Base-by-base conservation (phyloP, 2,329 filamentous ascomycete species). In the Westerdykella sp. region DNA sequence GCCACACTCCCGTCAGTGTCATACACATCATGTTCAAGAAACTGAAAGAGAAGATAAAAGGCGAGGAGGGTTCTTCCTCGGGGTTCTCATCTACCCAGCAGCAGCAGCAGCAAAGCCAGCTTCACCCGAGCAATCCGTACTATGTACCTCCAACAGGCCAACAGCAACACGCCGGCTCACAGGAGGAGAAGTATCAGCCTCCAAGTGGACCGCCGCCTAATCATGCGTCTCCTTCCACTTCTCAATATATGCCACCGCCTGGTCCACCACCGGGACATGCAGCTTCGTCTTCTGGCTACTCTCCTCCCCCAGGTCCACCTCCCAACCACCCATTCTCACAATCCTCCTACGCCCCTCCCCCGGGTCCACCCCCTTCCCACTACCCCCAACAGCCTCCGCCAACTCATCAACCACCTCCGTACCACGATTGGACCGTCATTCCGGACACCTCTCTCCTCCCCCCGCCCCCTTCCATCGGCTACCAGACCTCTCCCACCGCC, bases 381-480 rank as follows among this genome's bases (percentile, higher is more conserved):
- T 56, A 51, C 37, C 54, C 58, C 4, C 52, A 56, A 42, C 62
- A 61, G 42, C 66, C 59, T 11, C 62, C 63, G 18, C 61, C 63
- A 37, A 63, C 56, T 45, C 60, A 57, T 44, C 56, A 67, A 18
- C 77, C 77, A 12, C 77, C 77, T 14, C 73, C 76, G 21, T 80
- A 80, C 53, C 84, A 88, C 60, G 80, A 85, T 66, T 89, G 85
- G 85, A 74, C 76, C 6, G 77, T 81, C 3, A 83, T 88, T 1
- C 84, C 85, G 0, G 85, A 89, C 62, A 87, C 80, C 1, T 73
- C 83, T 1, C 73, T 85, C 9, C 78, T 89, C 35, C 85, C 85
- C 1, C 84, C 84, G 0, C 85, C 85, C 1, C 85, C 85, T 0
- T 76, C 77, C 23, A 75, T 87, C 42, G 78, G 78, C 39, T 80